A percentile compares a stretch with the other conserved stretches of the same genome.
These are phyloP conservation scores for Fusarium albidum DNA, from an alignment of 2,329 filamentous ascomycete species.

Conservation along the genomic window DNA sequence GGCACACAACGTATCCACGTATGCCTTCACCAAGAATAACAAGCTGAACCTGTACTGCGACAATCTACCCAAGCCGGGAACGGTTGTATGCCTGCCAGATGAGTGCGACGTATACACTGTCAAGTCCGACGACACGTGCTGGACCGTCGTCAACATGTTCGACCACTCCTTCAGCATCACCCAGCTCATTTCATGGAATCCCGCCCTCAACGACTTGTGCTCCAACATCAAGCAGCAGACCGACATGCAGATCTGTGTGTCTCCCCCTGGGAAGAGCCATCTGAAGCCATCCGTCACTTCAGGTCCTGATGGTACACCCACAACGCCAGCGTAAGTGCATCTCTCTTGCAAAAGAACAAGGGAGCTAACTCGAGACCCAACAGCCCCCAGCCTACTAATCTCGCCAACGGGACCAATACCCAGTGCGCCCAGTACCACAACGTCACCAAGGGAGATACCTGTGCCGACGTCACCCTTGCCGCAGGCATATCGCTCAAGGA, in stretches of 20 bases:
- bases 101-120: conserved; percentile 10
- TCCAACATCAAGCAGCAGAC: conserved; percentile 8
- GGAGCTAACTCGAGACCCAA: too few relatives aligned
- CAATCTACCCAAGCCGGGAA: not conserved
- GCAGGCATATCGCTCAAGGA: not conserved
- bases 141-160: not conserved
- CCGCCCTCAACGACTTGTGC: conserved; percentile 3
- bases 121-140: conserved; percentile 1
- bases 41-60: not conserved
- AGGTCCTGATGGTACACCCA: too few relatives aligned
- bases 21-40: not conserved
- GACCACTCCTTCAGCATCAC: not conserved
- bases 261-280: not conserved
- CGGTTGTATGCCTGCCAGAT: conserved; percentile 1
- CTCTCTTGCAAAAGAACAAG: too few relatives aligned
- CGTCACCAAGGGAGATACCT: not conserved
- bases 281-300: not conserved
- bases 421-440: conserved; percentile 3
- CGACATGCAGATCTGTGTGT: conserved; percentile 7
- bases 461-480: not conserved
- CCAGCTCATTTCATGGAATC: conserved; percentile 5
- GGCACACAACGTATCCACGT: conserved; percentile 6
- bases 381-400: not conserved
- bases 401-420: conserved; percentile 2
- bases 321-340: not conserved